Base-by-base conservation (phyloP, 2,329 filamentous ascomycete species). In the Calonectria leucothoes region DNA sequence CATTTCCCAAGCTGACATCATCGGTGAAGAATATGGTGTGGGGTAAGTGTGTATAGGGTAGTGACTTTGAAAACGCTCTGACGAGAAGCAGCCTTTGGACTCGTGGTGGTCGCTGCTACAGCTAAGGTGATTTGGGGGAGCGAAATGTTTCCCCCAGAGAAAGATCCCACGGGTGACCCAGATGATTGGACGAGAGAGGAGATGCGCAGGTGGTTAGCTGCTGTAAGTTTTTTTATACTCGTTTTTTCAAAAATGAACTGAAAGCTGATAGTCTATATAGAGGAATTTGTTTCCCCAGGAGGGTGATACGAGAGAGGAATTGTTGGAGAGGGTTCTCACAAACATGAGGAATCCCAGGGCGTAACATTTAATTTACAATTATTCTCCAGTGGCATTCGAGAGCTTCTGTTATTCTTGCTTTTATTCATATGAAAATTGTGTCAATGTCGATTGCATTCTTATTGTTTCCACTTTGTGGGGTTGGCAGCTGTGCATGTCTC, bases 41-140 rank as follows among this genome's bases (percentile, higher is more conserved):
- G 72, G 93, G 93, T 94, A 89, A 78, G 81, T 66, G 11, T n/a
- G 39, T 23, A 67, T 65, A 79, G 75, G 79, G 78, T 80, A 78
- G 71, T 49, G 23, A 23, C 31, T n/a, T n/a, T 61, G 27, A 37
- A 23, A 5, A 45, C 4, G 6, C n/a, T 33, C 70, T 77, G 49
- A 79, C 29, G 70, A 70, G 68, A 71, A 80, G 79, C 86, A 93
- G 94, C 93, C 23, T 98, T 98, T 82, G 92, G 94, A 6, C 94
- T 94, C 12, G 89, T 97, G 66, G 90, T 98, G 17, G 94, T 94
- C 8, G 95, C 94, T 2, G 95, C 94, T 2, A 94, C 95, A 20
- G 92, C 91, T 51, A 98, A 94, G 93, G 90, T 91, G 23, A 96
- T 98, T 79, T 97, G 94, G 93, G 95, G 95, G 70, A 89, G 91